Evolutionary conservation across 2,329 filamentous ascomycete genomes (phyloP).

Genomic region (Trichoderma atroviride): DNA sequence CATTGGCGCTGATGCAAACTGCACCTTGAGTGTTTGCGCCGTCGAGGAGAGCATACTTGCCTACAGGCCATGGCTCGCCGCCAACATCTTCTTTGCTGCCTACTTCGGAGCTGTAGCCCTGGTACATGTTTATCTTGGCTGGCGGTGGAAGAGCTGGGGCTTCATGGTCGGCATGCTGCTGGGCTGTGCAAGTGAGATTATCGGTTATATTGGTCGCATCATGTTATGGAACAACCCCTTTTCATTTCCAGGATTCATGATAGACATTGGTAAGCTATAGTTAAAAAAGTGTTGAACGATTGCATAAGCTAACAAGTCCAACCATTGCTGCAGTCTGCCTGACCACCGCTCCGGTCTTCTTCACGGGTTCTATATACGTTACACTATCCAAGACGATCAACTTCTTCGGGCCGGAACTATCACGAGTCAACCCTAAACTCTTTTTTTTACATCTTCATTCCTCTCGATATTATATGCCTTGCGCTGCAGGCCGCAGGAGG

Average conservation of each 20-base stretch:
- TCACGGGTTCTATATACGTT: constrained; percentile 55
- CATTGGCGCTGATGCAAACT: constrained; percentile 50
- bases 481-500: neutral
- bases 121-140: constrained; percentile 45
- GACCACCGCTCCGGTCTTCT: constrained; percentile 43
- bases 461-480: neutral
- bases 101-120: constrained; percentile 48
- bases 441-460: constrained; percentile 39
- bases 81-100: constrained; percentile 50
- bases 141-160: constrained; percentile 44
- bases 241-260: constrained; percentile 39
- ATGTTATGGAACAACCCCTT: constrained; percentile 60
- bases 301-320: constrained; percentile 48
- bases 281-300: neutral
- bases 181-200: constrained; percentile 59
- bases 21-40: constrained; percentile 49
- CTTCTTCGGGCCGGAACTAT: constrained; percentile 41
- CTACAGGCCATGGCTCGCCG: constrained; percentile 46
- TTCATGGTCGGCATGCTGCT: constrained; percentile 53
- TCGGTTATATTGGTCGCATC: constrained; percentile 63
- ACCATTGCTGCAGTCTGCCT: constrained; percentile 64
- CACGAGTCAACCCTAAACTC: constrained; percentile 45
- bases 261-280: neutral
- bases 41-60: constrained; percentile 45
- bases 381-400: constrained; percentile 53